Percentiles rank a stretch among this genome's conserved stretches.
Evolutionary conservation across 1,284 basidiomycete genomes (phyloP).

Genomic region (Athelia psychrophila): DNA sequence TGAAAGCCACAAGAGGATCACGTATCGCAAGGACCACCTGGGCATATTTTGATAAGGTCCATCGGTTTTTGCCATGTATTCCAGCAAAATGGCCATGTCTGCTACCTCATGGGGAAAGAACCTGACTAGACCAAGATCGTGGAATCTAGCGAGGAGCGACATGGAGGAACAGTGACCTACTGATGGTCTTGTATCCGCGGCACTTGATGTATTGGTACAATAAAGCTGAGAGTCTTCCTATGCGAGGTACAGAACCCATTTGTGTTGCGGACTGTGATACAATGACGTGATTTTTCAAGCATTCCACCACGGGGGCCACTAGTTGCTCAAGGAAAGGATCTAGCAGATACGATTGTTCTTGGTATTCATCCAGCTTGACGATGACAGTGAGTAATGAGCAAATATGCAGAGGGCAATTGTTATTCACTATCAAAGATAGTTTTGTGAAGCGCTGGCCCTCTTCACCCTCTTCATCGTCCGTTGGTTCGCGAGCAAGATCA

Average conservation of each 20-base stretch:
- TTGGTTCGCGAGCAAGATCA: conserved; percentile 45
- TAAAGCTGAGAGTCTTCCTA: conserved; percentile 58
- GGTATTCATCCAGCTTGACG: conserved; percentile 81
- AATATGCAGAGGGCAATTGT: conserved; percentile 1
- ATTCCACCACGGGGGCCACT: conserved; percentile 72
- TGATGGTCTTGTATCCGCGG: conserved; percentile 90
- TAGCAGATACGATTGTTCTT: conserved; percentile 92
- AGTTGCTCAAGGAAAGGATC: conserved; percentile 92
- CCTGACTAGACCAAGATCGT: conserved; percentile 52
- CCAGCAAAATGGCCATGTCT: conserved; percentile 76
- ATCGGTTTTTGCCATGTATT: conserved; percentile 56
- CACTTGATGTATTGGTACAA: conserved; percentile 88
- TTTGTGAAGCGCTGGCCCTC: conserved; percentile 40
- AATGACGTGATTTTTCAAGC: conserved; percentile 61
- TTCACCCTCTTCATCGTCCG: conserved; percentile 43
- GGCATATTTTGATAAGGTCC: conserved; percentile 38
- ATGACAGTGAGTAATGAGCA: conserved; percentile 3
- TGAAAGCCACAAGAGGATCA: conserved; percentile 89
- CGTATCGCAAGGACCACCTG: conserved; percentile 84
- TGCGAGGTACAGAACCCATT: conserved; percentile 35
- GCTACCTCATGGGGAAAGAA: conserved; percentile 90
- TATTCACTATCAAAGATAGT: conserved; percentile 42
- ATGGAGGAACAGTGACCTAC: conserved; percentile 47
- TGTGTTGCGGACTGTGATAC: conserved; percentile 29
- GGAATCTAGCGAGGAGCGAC: conserved; percentile 9